Evolutionary conservation across 257 asterid species (phyloP).

Genomic region (Jacaranda copaia): DNA sequence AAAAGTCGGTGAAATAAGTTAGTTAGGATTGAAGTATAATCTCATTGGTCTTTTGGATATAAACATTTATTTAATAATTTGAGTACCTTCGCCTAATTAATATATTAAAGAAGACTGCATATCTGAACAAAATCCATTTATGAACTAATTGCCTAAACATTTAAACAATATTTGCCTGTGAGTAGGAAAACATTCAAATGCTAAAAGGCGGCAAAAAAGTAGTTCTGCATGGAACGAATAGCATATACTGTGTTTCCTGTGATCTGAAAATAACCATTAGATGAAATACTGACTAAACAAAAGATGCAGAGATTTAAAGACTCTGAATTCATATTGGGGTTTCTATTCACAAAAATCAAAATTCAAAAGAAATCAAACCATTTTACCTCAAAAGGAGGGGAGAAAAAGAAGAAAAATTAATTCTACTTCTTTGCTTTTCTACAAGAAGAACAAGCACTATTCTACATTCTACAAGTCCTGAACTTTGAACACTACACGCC

Average conservation of each 20-base stretch:
- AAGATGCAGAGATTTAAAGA: not conserved
- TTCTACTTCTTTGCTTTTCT: not conserved
- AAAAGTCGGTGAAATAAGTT: no score
- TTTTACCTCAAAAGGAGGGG: not conserved
- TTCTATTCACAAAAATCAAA: not conserved
- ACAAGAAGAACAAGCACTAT: not conserved
- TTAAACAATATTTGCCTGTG: not conserved
- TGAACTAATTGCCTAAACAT: no score
- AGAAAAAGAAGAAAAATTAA: not conserved
- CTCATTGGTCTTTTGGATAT: no score
- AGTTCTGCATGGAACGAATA: no score
- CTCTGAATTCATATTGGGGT: not conserved
- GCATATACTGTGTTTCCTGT: no score
- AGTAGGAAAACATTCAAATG: not conserved
- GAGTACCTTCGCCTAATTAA: no score
- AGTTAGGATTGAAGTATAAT: no score
- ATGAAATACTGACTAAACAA: not conserved
- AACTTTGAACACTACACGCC: slow-evolving; percentile 52
- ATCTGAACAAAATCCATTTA: no score
- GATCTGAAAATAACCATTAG: no score
- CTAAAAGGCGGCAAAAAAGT: not conserved
- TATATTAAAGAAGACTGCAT: no score
- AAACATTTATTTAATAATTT: no score
- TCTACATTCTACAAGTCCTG: slow-evolving; percentile 26
- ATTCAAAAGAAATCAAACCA: not conserved